These are phyloP conservation scores for Pseudogymnoascus sp. DNA, from an alignment of 2,329 filamentous ascomycete species.

Conservation along the genomic window DNA sequence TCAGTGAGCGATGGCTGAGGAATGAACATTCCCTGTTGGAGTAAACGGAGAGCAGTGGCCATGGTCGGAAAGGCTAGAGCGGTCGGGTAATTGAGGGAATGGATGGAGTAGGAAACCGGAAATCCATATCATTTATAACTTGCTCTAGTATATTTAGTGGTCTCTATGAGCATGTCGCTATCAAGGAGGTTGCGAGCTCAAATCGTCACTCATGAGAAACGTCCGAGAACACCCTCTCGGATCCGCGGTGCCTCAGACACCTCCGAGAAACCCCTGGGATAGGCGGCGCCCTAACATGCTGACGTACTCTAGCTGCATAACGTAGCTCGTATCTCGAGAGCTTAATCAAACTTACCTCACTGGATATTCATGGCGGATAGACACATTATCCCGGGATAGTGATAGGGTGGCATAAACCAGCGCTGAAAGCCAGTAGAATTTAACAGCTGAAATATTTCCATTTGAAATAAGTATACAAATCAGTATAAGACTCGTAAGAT, in stretches of 20 bases:
- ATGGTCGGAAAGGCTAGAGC: not conserved
- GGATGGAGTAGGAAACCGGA: not conserved
- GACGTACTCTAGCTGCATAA: not conserved
- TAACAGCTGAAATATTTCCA: not conserved
- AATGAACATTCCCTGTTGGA: conserved; percentile 17
- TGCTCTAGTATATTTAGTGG: not conserved
- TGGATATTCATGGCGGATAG: not conserved
- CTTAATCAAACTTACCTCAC: no score
- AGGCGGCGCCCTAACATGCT: not conserved
- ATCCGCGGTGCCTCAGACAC: not conserved
- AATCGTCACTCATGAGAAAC: not conserved
- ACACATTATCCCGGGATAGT: not conserved
- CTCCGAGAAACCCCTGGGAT: not conserved
- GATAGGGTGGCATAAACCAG: not conserved
- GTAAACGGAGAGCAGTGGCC: not conserved
- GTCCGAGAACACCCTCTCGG: not conserved
- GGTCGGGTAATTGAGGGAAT: not conserved
- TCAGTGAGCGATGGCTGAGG: conserved; percentile 34
- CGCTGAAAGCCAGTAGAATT: not conserved
- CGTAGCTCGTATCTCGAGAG: not conserved
- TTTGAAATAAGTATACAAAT: not conserved
- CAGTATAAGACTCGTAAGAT: not conserved
- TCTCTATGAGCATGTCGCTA: not conserved
- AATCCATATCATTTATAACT: not conserved
- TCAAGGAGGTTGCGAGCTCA: not conserved